These are phyloP conservation scores for Yamadazyma diddensiae DNA, from an alignment of 1,139 yeast genomes.

Conservation along the genomic window DNA sequence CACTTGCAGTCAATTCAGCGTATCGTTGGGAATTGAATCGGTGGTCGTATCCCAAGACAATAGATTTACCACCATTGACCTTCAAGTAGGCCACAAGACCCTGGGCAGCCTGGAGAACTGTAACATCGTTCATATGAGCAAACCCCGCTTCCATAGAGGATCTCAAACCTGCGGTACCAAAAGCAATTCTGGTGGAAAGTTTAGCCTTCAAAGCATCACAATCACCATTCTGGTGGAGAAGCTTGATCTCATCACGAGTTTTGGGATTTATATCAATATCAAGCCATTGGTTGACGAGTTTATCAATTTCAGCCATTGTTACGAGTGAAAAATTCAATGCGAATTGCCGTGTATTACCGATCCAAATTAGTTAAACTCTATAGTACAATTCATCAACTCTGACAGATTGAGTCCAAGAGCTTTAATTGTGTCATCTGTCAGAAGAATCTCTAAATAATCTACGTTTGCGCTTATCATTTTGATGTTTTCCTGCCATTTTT, in stretches of 20 bases:
- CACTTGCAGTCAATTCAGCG: conserved; percentile 77
- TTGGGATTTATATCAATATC: conserved; percentile 47
- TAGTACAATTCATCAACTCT: neutral
- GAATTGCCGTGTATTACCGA: neutral
- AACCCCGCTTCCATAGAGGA: conserved; percentile 90
- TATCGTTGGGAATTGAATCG: conserved; percentile 75
- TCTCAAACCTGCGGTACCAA: conserved; percentile 92
- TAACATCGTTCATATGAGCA: conserved; percentile 83
- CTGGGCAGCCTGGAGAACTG: conserved; percentile 89
- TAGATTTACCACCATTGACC: conserved; percentile 21
- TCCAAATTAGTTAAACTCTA: conserved; percentile 1
- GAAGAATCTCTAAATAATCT: conserved; percentile 1
- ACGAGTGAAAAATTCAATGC: neutral
- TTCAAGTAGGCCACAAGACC: conserved; percentile 70
- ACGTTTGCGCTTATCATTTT: neutral
- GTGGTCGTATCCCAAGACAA: conserved; percentile 92
- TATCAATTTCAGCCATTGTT: conserved; percentile 14
- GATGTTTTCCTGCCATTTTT: conserved; percentile 30
- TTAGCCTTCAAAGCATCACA: conserved; percentile 49
- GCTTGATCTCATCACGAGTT: conserved; percentile 55
- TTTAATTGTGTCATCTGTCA: neutral
- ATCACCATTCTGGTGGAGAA: conserved; percentile 39
- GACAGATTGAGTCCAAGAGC: neutral
- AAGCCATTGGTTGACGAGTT: conserved; percentile 49
- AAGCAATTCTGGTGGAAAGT: conserved; percentile 59